Conservation (phyloP, 495 filamentous ascomycete genomes). For the Annulohypoxylon stygium region DNA sequence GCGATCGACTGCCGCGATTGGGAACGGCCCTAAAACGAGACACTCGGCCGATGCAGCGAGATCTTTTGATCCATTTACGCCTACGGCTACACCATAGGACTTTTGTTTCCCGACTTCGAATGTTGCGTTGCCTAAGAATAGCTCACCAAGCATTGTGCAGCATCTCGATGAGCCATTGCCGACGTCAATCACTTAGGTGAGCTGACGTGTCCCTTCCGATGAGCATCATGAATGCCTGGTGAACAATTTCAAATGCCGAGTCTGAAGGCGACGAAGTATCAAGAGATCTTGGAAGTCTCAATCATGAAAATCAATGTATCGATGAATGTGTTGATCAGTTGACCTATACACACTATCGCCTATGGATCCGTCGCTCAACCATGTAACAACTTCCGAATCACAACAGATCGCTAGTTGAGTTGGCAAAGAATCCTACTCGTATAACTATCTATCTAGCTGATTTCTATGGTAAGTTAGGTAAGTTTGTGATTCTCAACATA, state of each 20-base stretch:
- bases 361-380: neutral
- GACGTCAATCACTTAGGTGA: slow-evolving; percentile 13
- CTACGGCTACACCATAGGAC: slow-evolving; percentile 50
- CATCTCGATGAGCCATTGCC: slow-evolving; percentile 35
- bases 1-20: slow-evolving; percentile 18
- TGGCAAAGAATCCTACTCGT: neutral
- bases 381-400: slow-evolving; percentile 1
- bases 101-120: neutral
- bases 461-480: neutral
- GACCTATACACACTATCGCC: slow-evolving; percentile 9
- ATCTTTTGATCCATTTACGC: slow-evolving; percentile 23
- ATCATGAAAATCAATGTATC: neutral
- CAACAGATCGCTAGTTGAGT: neutral
- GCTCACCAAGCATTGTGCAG: neutral
- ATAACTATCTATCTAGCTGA: neutral
- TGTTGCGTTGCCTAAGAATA: slow-evolving; percentile 4
- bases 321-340: neutral
- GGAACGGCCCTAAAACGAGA: slow-evolving; percentile 28
- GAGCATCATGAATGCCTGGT: neutral
- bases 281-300: neutral
- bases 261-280: neutral
- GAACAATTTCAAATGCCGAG: slow-evolving; percentile 12
- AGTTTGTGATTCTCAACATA: neutral
- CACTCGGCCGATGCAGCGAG: slow-evolving; percentile 33
- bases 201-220: slow-evolving; percentile 32